Conservation (phyloP, 768 basidiomycete genomes). For the Podaxis sp. region DNA sequence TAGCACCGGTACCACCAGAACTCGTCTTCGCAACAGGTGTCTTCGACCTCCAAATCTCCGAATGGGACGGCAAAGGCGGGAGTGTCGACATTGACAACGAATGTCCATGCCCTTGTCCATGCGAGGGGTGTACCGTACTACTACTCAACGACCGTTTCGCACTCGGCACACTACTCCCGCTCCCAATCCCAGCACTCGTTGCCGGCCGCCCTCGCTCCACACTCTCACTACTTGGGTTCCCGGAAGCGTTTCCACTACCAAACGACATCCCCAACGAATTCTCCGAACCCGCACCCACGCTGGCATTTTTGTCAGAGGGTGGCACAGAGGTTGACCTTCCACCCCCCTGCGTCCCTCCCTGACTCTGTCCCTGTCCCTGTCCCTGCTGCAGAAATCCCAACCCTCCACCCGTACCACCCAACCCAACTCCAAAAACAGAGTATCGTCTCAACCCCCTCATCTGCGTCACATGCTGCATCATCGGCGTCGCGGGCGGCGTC, state of each 20-base stretch:
- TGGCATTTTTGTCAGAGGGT: conserved; percentile 46
- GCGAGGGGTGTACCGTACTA: conserved; percentile 12
- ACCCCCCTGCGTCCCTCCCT: background rate
- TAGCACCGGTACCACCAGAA: background rate
- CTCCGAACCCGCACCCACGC: conserved; percentile 26
- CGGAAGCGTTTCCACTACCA: background rate
- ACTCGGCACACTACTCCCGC: background rate
- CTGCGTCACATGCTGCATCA: conserved; percentile 9
- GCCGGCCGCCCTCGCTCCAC: background rate
- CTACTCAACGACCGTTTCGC: conserved; percentile 11
- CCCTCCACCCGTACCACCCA: background rate
- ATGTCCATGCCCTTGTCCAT: conserved; percentile 8
- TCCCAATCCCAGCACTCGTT: background rate
- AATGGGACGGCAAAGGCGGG: conserved; percentile 7
- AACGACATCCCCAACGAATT: conserved; percentile 14
- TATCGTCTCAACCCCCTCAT: conserved; percentile 4
- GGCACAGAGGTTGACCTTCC: conserved; percentile 9
- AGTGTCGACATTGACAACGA: conserved; percentile 12
- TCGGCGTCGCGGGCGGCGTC: conserved; percentile 9
- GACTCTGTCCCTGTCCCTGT: background rate
- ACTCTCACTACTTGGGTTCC: background rate
- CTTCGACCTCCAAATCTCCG: conserved; percentile 11
- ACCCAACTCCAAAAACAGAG: background rate
- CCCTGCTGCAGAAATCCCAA: conserved; percentile 4
- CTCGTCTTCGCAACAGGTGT: conserved; percentile 3